Evolutionary conservation across 1,284 basidiomycete species (phyloP).

Genomic region (Xerocomus minutiporus): DNA sequence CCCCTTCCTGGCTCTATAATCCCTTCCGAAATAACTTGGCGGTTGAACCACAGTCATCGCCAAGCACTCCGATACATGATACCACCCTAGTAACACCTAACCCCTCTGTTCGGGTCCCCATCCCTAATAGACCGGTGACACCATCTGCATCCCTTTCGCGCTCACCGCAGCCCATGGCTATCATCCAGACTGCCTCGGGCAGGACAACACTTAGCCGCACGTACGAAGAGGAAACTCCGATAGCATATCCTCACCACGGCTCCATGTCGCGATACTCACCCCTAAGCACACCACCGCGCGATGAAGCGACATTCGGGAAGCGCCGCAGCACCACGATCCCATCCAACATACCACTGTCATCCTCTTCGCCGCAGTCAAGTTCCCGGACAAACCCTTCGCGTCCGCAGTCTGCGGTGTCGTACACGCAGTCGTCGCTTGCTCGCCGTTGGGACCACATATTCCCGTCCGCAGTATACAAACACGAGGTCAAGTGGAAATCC

Average conservation of each 20-base stretch:
- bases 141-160: conserved; percentile 32
- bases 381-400: conserved; percentile 61
- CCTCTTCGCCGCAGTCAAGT: conserved; percentile 46
- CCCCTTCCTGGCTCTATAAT: conserved; percentile 72
- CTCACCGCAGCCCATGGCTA: conserved; percentile 51
- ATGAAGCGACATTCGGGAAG: conserved; percentile 52
- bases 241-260: conserved; percentile 39
- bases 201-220: conserved; percentile 44
- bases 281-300: conserved; percentile 60
- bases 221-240: conserved; percentile 51
- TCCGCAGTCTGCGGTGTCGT: conserved; percentile 50
- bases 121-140: conserved; percentile 26
- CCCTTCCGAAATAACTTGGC: conserved; percentile 56
- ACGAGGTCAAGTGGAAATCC: conserved; percentile 91
- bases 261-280: conserved; percentile 56
- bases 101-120: conserved; percentile 29
- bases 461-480: conserved; percentile 71
- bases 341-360: conserved; percentile 42
- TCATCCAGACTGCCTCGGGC: conserved; percentile 42
- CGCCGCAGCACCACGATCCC: conserved; percentile 47
- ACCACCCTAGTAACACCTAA: conserved; percentile 31
- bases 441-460: conserved; percentile 88
- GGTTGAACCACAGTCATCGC: conserved; percentile 56
- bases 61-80: conserved; percentile 35
- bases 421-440: conserved; percentile 67